Evolutionary conservation across 352 stramenopile species (phyloP).

Genomic region (Phytopythium delawarense): DNA sequence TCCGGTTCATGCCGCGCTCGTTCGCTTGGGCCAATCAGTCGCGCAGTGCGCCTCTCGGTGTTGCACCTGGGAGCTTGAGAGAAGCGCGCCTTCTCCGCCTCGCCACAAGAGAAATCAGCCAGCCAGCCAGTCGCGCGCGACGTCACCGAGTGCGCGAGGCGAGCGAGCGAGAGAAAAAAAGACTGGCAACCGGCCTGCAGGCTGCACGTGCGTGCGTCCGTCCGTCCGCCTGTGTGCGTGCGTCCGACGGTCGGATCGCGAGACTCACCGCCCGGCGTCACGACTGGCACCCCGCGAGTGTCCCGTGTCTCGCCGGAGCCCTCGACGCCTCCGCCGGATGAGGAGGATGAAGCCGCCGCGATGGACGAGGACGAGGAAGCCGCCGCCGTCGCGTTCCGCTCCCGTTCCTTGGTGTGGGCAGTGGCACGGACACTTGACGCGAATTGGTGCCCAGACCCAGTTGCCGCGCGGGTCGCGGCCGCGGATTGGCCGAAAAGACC

Average conservation of each 20-base stretch:
- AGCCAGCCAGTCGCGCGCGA: too few relatives aligned
- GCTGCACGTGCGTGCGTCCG: too few relatives aligned
- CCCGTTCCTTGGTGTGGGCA: not conserved
- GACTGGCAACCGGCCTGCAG: too few relatives aligned
- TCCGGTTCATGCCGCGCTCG: slow-evolving; percentile 30
- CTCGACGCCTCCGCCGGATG: not conserved
- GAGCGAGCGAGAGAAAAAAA: too few relatives aligned
- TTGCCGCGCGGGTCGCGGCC: not conserved
- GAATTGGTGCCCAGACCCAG: not conserved
- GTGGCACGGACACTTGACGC: not conserved
- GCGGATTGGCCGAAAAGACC: not conserved
- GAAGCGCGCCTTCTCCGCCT: too few relatives aligned
- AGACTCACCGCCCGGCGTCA: not conserved
- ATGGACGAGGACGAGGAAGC: not conserved
- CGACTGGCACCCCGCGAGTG: too few relatives aligned
- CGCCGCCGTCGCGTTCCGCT: not conserved
- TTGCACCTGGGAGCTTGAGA: too few relatives aligned
- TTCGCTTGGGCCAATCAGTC: not conserved
- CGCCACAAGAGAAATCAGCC: too few relatives aligned
- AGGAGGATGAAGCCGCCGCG: not conserved
- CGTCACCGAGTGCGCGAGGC: too few relatives aligned
- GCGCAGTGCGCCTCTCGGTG: not conserved
- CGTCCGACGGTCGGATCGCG: not conserved
- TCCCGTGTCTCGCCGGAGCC: not conserved
- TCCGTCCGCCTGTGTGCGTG: not conserved